Evolutionary conservation across 495 filamentous ascomycete species (phyloP).

Genomic region (Beverwykella pulmonaria): DNA sequence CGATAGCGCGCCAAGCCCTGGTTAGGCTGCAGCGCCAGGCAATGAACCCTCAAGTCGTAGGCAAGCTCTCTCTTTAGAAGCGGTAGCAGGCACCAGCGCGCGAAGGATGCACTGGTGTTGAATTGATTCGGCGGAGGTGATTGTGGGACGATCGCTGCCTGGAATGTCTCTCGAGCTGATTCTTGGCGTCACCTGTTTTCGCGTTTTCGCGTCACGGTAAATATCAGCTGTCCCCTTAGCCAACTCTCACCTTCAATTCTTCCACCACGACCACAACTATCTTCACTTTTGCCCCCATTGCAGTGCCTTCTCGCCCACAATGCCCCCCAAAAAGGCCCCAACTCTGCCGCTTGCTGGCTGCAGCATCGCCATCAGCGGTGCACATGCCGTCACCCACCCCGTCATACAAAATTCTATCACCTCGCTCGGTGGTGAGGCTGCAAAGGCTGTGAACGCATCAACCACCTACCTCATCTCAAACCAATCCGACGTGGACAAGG

Average conservation of each 20-base stretch:
- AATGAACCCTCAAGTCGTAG: too few species aligned
- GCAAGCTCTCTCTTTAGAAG: too few species aligned
- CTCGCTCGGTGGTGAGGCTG: constrained; percentile 54
- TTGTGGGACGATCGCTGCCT: too few species aligned
- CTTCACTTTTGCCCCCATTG: background rate
- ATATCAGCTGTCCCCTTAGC: background rate
- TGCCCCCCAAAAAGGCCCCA: background rate
- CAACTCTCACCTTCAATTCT: background rate
- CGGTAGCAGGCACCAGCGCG: too few species aligned
- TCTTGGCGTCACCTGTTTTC: too few species aligned
- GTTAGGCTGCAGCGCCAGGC: too few species aligned
- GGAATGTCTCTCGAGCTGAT: too few species aligned
- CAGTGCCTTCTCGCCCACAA: background rate
- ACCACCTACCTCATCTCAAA: constrained; percentile 66
- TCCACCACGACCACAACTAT: background rate
- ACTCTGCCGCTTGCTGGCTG: constrained; percentile 7
- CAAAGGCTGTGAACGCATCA: constrained; percentile 49
- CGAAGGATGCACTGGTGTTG: too few species aligned
- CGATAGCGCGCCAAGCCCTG: too few species aligned
- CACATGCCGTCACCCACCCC: constrained; percentile 59
- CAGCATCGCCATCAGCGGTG: constrained; percentile 62
- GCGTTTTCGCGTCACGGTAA: background rate
- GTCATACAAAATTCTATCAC: constrained; percentile 52
- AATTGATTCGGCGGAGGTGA: too few species aligned
- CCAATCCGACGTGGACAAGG: constrained; percentile 56